These are phyloP conservation scores for Cryptosporidium baileyi DNA, from an alignment of 169 alveolate genomes.

Conservation along the genomic window DNA sequence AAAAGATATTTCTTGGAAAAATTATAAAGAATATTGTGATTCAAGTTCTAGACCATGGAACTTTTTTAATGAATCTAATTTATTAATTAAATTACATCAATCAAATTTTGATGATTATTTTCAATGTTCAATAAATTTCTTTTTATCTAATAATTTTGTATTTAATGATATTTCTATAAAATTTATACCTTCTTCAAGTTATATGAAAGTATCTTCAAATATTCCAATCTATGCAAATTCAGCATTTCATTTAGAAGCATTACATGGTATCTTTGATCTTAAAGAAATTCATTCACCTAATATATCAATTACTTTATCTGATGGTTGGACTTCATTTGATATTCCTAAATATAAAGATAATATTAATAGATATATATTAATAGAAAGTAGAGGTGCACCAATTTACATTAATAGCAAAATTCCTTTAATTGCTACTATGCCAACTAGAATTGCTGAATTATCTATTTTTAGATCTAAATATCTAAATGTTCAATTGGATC, in stretches of 20 bases:
- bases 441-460: slow-evolving; percentile 32
- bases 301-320: slow-evolving; percentile 25
- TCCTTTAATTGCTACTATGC: slow-evolving; percentile 7
- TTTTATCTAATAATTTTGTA: slow-evolving; percentile 1
- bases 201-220: slow-evolving; percentile 16
- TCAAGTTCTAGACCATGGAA: slow-evolving; percentile 37
- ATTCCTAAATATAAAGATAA: background rate
- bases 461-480: slow-evolving; percentile 1
- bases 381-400: slow-evolving; percentile 63
- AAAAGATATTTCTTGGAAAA: background rate
- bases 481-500: slow-evolving; percentile 21
- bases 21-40: slow-evolving; percentile 33
- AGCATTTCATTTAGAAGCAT: slow-evolving; percentile 13
- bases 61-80: slow-evolving; percentile 2
- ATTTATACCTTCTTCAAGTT: slow-evolving; percentile 19
- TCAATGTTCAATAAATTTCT: slow-evolving; percentile 34
- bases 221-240: slow-evolving; percentile 6
- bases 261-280: slow-evolving; percentile 30
- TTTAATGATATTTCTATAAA: slow-evolving; percentile 7
- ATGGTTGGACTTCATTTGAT: slow-evolving; percentile 39
- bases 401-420: slow-evolving; percentile 31
- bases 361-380: background rate
- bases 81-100: slow-evolving; percentile 19
- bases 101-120: slow-evolving; percentile 30
- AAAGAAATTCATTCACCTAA: slow-evolving; percentile 17